These are phyloP conservation scores for Sabuloglossum arenarium DNA, from an alignment of 495 filamentous ascomycete genomes.

Conservation along the genomic window DNA sequence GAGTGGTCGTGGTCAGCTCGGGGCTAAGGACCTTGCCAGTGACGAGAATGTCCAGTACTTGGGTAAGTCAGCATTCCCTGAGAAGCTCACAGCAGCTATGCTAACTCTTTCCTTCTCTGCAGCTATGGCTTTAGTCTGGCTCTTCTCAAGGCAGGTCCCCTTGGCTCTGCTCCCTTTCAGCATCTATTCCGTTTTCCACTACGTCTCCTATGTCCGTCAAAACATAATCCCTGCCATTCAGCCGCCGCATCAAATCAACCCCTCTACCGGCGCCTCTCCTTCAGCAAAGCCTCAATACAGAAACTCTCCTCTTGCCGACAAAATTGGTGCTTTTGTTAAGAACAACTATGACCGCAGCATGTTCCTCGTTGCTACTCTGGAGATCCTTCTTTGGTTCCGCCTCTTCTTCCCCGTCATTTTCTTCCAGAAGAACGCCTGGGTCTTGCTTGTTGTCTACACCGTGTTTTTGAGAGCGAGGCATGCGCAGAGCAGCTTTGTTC, in stretches of 20 bases:
- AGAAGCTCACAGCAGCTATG: not conserved
- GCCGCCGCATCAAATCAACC: not conserved
- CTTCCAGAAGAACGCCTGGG: slow-evolving; percentile 79
- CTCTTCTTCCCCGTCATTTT: slow-evolving; percentile 56
- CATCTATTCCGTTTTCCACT: slow-evolving; percentile 96
- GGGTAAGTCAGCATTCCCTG: slow-evolving; percentile 31
- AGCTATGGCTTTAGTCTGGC: slow-evolving; percentile 95
- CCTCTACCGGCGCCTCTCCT: slow-evolving; percentile 29
- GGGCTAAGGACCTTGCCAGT: slow-evolving; percentile 35
- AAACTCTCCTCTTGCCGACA: slow-evolving; percentile 49
- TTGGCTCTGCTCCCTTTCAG: slow-evolving; percentile 84
- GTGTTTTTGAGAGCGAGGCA: slow-evolving; percentile 80
- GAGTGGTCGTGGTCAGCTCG: slow-evolving; percentile 37
- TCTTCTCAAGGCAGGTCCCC: slow-evolving; percentile 71
- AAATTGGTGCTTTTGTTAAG: slow-evolving; percentile 85
- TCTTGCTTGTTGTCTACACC: slow-evolving; percentile 67
- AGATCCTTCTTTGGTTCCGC: slow-evolving; percentile 55
- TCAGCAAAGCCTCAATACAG: slow-evolving; percentile 37
- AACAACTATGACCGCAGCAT: slow-evolving; percentile 70
- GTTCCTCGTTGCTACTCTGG: slow-evolving; percentile 23
- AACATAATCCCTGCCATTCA: slow-evolving; percentile 45
- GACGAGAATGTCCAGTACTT: slow-evolving; percentile 98
- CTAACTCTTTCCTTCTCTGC: not conserved
- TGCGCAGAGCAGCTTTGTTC: slow-evolving; percentile 79
- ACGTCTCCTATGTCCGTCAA: slow-evolving; percentile 60